Evolutionary conservation across 2,329 filamentous ascomycete genomes (phyloP).

Genomic region (Annulohypoxylon truncatum): DNA sequence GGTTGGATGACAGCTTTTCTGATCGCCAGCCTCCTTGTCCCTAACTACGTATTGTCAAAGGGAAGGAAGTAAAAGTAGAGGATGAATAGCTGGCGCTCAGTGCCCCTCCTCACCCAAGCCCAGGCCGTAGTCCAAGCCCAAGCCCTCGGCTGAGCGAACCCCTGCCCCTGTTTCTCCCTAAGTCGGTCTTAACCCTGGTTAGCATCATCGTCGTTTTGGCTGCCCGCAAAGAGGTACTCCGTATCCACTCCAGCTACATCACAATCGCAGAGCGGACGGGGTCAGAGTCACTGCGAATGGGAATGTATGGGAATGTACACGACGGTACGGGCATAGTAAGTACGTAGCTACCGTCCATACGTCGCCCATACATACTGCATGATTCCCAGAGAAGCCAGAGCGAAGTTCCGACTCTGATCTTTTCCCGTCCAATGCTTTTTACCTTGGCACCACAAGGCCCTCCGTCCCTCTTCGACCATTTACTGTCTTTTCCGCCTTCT

Average conservation of each 20-base stretch:
- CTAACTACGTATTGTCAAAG: background rate
- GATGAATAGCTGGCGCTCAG: conserved; percentile 23
- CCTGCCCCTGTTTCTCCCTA: conserved; percentile 39
- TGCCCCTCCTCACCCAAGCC: conserved; percentile 24
- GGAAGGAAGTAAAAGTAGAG: conserved; percentile 5
- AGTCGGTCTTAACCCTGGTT: conserved; percentile 40
- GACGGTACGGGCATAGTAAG: background rate
- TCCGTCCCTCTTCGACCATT: conserved; percentile 36
- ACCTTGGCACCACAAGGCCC: conserved; percentile 42
- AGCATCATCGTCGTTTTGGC: conserved; percentile 49
- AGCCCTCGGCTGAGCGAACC: conserved; percentile 39
- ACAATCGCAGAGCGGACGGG: conserved; percentile 31
- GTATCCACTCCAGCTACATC: conserved; percentile 43
- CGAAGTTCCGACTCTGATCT: conserved; percentile 41
- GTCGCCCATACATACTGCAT: conserved; percentile 43
- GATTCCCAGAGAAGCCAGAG: conserved; percentile 43
- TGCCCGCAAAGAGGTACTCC: conserved; percentile 43
- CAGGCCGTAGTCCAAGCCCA: conserved; percentile 32
- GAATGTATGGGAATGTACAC: conserved; percentile 5
- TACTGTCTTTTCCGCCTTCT: conserved; percentile 46
- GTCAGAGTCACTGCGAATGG: background rate
- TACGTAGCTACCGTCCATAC: background rate
- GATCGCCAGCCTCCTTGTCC: conserved; percentile 28
- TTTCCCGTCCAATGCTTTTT: conserved; percentile 42
- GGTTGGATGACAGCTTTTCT: conserved; percentile 16